Evolutionary conservation across 1,139 yeast genomes (phyloP).

Genomic region (Hyphopichia fennica): DNA sequence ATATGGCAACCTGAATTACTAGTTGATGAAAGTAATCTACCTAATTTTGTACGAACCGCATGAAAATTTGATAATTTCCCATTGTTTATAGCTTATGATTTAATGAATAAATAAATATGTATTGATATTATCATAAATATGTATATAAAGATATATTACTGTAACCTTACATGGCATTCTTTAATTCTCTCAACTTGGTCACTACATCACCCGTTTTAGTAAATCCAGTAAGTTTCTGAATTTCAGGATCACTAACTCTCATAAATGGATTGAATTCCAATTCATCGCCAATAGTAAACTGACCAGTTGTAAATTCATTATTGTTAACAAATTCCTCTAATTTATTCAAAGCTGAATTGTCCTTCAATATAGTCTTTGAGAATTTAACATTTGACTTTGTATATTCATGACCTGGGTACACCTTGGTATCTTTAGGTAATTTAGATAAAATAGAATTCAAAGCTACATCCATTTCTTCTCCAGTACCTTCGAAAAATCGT

Average conservation of each 20-base stretch:
- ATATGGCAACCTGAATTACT: conserved; percentile 49
- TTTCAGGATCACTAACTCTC: conserved; percentile 62
- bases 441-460: conserved; percentile 56
- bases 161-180: conserved; percentile 50
- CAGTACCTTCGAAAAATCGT: conserved; percentile 89
- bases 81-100: neutral
- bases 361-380: conserved; percentile 60
- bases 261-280: conserved; percentile 83
- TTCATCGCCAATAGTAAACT: conserved; percentile 83
- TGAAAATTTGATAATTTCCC: neutral
- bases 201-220: conserved; percentile 53
- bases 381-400: conserved; percentile 80
- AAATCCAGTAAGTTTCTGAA: conserved; percentile 46
- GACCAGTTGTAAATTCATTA: conserved; percentile 79
- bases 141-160: neutral
- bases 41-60: conserved; percentile 36
- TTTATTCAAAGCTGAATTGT: conserved; percentile 48
- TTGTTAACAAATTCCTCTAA: conserved; percentile 51
- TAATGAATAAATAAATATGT: conserved; percentile 1
- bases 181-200: conserved; percentile 67
- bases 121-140: neutral
- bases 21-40: conserved; percentile 30
- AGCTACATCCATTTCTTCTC: conserved; percentile 74
- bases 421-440: conserved; percentile 68
- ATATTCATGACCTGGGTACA: conserved; percentile 95